Base-by-base conservation (phyloP, 306 rosid species). In the Casuarina glauca region DNA sequence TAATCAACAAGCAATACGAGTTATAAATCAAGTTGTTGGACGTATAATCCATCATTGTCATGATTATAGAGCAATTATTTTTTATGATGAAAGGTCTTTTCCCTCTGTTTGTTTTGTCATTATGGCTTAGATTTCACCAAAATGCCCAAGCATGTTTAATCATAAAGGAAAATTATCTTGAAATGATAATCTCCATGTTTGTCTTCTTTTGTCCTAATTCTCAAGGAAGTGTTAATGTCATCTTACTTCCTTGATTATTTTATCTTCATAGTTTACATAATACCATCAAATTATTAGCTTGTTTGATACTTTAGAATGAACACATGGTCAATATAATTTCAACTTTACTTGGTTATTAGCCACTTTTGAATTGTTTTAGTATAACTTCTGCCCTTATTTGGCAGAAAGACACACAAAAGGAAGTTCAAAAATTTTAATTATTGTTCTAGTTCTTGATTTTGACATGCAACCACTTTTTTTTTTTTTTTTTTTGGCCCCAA, bases 1-100 rank as follows among this genome's bases (percentile, higher is more conserved):
- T 82, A 92, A 84, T 79, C 98, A 94, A 74, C 98, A 92, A 87
- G 98, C 98, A 80, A 85, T 90, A 60, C 88, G 97, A 81, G 98
- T 97, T 58, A 97, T 94, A 83, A 94, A 94, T 82, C 98, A 94
- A 82, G 97, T 97, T 64, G 89, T 94, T 82, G 98, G 98, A 68
- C 98, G 98, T 83, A 97, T 94, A 58, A 94, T 94, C 80, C 97
- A 97, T 73, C 98, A 94, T 78, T 93, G 97, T 69, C 86, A 92
- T 83, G 98, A 94, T 86, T 94, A 94, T 74, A 97, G 98, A 75
- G 98, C 98, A 36, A 94, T 94, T 79, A 89, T 94, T 77, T 88
- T 90, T 61, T 91, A 91, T 75, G 98, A 94, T 51, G 98, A 94
- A 88, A 94, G 98, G 98, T 94, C 49, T 75, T 77, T 55, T 73